These are phyloP conservation scores for Acanthamoeba divionensis DNA, from an alignment of 208 protist genomes.

Conservation along the genomic window DNA sequence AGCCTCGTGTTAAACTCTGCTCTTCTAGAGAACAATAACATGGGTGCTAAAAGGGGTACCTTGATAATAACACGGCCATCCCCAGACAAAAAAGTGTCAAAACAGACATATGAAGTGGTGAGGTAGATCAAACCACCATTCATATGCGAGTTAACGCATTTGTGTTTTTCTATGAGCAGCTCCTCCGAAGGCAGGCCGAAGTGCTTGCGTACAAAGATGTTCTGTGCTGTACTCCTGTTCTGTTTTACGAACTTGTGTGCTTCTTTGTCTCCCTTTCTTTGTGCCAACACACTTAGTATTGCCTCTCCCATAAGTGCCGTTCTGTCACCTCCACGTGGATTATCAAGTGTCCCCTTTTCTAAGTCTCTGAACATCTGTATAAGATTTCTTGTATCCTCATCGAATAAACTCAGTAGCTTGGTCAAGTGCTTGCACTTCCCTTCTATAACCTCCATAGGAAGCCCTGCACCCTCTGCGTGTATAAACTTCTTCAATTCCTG, in stretches of 20 bases:
- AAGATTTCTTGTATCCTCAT: neutral
- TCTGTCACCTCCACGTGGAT: neutral
- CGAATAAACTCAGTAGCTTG: neutral
- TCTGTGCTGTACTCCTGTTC: neutral
- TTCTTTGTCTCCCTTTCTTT: slow-evolving; percentile 32
- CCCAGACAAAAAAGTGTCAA: neutral
- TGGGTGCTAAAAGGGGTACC: no score
- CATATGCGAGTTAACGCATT: slow-evolving; percentile 6
- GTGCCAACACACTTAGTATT: neutral
- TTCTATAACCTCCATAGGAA: slow-evolving; percentile 22
- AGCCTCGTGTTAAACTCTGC: neutral
- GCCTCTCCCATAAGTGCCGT: neutral
- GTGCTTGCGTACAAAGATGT: neutral
- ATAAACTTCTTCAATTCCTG: slow-evolving; percentile 30
- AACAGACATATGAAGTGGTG: neutral
- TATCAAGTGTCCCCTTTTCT: neutral
- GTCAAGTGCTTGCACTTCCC: neutral
- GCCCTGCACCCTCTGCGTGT: neutral
- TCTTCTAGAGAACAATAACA: neutral
- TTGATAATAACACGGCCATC: neutral
- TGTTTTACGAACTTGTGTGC: neutral
- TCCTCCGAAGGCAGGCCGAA: neutral
- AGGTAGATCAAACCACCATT: slow-evolving; percentile 22
- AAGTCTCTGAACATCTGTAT: neutral
- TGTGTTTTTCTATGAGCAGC: neutral